Evolutionary conservation across 2,329 filamentous ascomycete genomes (phyloP), one percentile per base, ranked within the genome.

Genomic region (Paraphoma sp.): DNA sequence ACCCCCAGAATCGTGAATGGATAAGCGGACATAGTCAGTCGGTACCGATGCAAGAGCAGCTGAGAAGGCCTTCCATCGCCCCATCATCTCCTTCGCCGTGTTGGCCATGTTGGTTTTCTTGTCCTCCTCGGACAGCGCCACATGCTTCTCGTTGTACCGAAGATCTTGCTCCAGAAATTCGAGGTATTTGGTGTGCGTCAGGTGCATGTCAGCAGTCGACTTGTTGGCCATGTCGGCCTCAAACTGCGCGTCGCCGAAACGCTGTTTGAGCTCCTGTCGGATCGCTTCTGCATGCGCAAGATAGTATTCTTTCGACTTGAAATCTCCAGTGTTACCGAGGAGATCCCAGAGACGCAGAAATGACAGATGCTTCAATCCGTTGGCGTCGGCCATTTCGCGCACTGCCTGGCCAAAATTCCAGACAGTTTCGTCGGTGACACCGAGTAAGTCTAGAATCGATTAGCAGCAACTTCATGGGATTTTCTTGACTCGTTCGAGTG

Each of bases 381-480:
- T 59, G 3, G 59, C 51, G 17, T 51, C 43, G 11, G 63, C 54
- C 28, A 65, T 60, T 23, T 54, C 48, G 43, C 63, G 61, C 10
- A 66, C 53, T 5, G 54, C 59, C 40, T 61, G 52, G 10, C 57
- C 72, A 71, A 42, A 80, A 67, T 74, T 71, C 76, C 78, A 81
- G 1, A 79, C 77, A 8, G 72, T 73, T 28, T 75, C 72, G 36
- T 81, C 79, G 0, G 77, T 62, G 11, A 81, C 74, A 16, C 76
- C 75, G 11, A 81, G 69, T 0, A 81, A 67, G 57, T 80, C 78
- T 73, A 29, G 10, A n/a, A n/a, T n/a, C n/a, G n/a, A n/a, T 45
- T 29, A 30, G 43, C 28, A 18, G 16, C 17, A 18, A 18, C 3
- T 45, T n/a, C 9, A 14, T 9, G 16, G 43, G 8, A 45, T 16